These are phyloP conservation scores for Fusarium brevicatenulatum DNA, from an alignment of 2,329 filamentous ascomycete species.

Conservation along the genomic window DNA sequence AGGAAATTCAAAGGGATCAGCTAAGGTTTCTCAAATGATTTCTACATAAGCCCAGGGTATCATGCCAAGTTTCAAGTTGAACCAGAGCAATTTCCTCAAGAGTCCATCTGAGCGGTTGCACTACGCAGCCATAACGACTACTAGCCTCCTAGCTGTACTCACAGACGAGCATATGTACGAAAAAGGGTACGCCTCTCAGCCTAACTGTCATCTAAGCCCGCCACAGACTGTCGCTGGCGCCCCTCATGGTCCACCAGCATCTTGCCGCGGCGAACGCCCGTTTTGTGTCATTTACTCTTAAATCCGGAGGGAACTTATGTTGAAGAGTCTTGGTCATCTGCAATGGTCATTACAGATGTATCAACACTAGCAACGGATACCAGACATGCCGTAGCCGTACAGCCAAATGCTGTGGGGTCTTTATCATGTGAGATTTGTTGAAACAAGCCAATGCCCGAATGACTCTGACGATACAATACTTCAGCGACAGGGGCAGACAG, in stretches of 20 bases:
- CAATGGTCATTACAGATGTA: not conserved
- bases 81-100: constrained; percentile 27
- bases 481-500: not conserved
- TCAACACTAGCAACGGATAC: not conserved
- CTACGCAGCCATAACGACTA: not conserved
- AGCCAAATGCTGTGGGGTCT: not conserved
- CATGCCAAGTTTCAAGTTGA: constrained; percentile 31
- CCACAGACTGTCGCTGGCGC: constrained; percentile 30
- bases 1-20: not conserved
- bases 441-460: not conserved
- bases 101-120: constrained; percentile 1
- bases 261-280: constrained; percentile 42
- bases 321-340: not conserved
- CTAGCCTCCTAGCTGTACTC: constrained; percentile 15
- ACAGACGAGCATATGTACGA: constrained; percentile 14
- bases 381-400: not conserved
- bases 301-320: constrained; percentile 26
- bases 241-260: constrained; percentile 20
- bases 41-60: not conserved
- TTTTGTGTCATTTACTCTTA: constrained; percentile 30
- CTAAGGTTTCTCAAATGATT: not conserved
- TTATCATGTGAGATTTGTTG: constrained; percentile 12
- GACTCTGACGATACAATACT: not conserved
- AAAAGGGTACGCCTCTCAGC: constrained; percentile 24
- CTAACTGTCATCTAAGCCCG: constrained; percentile 32